phyloP scores from a whole-genome alignment of 2,329 filamentous ascomycete genomes.

The Lecanosticta acicola region DNA sequence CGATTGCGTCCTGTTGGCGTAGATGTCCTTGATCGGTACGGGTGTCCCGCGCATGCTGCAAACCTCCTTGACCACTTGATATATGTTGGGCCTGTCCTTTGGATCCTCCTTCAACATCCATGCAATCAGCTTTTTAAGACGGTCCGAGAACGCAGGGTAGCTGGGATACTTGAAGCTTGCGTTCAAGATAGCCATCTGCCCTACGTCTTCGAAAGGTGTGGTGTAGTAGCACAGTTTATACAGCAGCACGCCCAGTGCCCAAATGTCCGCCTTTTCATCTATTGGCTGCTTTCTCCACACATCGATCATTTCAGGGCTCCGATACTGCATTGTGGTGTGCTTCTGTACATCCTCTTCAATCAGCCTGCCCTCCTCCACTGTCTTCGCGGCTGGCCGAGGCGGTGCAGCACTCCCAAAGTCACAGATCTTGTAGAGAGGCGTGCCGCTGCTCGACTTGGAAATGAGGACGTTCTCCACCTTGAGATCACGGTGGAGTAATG shows the following conservation, averaged over 20 bases:
- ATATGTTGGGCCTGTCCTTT: constrained; percentile 78
- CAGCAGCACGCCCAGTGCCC: constrained; percentile 87
- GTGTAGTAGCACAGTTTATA: constrained; percentile 99
- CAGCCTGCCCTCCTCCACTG: constrained; percentile 78
- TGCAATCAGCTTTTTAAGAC: constrained; percentile 82
- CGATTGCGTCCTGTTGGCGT: constrained; percentile 53
- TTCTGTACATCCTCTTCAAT: constrained; percentile 97
- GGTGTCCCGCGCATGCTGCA: constrained; percentile 82
- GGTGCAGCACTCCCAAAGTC: constrained; percentile 92
- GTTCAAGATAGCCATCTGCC: constrained; percentile 94
- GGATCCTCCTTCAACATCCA: constrained; percentile 88
- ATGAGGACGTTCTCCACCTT: constrained; percentile 99
- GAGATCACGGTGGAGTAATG: constrained; percentile 84
- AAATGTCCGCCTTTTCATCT: constrained; percentile 98
- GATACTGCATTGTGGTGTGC: constrained; percentile 94
- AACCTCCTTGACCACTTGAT: constrained; percentile 80
- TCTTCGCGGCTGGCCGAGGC: constrained; percentile 77
- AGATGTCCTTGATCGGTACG: constrained; percentile 76
- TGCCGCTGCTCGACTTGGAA: constrained; percentile 52
- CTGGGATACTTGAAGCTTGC: constrained; percentile 87
- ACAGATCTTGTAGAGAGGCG: constrained; percentile 85
- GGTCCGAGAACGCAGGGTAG: constrained; percentile 84
- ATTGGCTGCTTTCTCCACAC: constrained; percentile 95
- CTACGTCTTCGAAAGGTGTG: constrained; percentile 95
- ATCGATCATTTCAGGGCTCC: constrained; percentile 97